These are phyloP conservation scores for Annulohypoxylon bovei DNA, from an alignment of 495 filamentous ascomycete species.

Conservation along the genomic window DNA sequence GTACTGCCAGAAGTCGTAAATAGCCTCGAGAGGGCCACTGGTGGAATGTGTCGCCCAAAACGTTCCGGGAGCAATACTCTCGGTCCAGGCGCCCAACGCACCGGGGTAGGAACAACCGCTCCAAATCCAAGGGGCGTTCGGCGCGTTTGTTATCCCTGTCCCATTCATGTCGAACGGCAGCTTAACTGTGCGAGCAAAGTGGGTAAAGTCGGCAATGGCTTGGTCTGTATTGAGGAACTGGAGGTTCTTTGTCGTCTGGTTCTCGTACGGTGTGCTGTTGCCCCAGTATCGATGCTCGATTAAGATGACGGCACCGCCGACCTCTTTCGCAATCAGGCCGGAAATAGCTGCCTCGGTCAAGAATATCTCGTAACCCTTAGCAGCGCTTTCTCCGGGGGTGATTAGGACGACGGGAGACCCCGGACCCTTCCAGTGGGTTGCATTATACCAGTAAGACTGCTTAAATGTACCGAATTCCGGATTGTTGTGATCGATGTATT, in stretches of 20 bases:
- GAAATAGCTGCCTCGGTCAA: conserved; percentile 59
- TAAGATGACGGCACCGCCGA: conserved; percentile 63
- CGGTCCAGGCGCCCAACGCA: conserved; percentile 68
- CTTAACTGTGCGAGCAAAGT: conserved; percentile 66
- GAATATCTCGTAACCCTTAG: conserved; percentile 62
- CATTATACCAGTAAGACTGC: conserved; percentile 64
- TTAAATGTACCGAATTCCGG: conserved; percentile 65
- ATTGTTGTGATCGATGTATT: conserved; percentile 64
- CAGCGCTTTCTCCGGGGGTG: conserved; percentile 65
- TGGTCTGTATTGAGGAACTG: conserved; percentile 68
- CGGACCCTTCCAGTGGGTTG: conserved; percentile 60
- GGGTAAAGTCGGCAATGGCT: conserved; percentile 64
- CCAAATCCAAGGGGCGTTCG: conserved; percentile 68
- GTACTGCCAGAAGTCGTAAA: conserved; percentile 71
- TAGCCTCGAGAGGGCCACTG: conserved; percentile 68
- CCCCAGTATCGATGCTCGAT: conserved; percentile 66
- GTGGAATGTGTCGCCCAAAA: conserved; percentile 73
- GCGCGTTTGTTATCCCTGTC: conserved; percentile 58
- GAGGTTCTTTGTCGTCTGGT: conserved; percentile 65
- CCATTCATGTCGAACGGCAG: conserved; percentile 65
- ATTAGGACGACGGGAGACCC: conserved; percentile 64
- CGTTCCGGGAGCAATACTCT: conserved; percentile 63
- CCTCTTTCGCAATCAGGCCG: conserved; percentile 60
- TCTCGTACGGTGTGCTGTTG: conserved; percentile 63
- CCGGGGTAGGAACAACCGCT: conserved; percentile 71